These are phyloP conservation scores for Picea glauca DNA, from an alignment of 75 land plant species.

Conservation along the genomic window DNA sequence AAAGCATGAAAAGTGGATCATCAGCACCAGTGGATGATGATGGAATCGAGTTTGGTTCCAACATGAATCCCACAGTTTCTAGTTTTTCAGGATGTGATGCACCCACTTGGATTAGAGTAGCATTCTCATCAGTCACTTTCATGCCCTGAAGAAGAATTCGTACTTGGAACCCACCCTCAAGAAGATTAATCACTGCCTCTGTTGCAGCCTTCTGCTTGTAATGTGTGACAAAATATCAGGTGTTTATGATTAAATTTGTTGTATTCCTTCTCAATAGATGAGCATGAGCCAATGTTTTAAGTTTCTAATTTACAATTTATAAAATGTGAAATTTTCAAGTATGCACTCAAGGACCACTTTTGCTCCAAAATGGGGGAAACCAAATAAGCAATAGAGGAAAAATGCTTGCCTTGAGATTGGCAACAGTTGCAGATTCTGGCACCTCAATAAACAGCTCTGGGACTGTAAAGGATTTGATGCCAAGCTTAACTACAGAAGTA, in stretches of 20 bases:
- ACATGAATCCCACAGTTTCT: conserved; percentile 13
- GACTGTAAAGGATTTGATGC: conserved; percentile 22
- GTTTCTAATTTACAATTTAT: background rate
- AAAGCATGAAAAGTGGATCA: too few species aligned
- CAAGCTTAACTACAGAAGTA: conserved; percentile 18
- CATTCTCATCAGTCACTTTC: conserved; percentile 15
- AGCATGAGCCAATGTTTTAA: background rate
- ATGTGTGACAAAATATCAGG: background rate
- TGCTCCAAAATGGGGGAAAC: background rate
- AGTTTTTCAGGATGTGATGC: conserved; percentile 1
- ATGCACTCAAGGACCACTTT: background rate
- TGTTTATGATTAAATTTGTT: background rate
- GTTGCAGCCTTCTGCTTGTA: conserved; percentile 39
- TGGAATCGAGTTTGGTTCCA: conserved; percentile 6
- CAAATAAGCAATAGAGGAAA: background rate
- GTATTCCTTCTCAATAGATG: background rate
- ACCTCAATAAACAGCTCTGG: conserved; percentile 21
- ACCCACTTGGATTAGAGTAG: conserved; percentile 14
- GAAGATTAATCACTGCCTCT: conserved; percentile 46
- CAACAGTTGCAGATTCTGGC: conserved; percentile 22
- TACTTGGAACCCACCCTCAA: conserved; percentile 22
- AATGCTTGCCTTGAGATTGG: conserved; percentile 14
- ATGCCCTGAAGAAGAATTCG: conserved; percentile 17
- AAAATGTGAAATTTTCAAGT: background rate
- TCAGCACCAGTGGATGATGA: too few species aligned